Conservation (phyloP, 176 grass and related monocot genomes). For the Oryza nivara region DNA sequence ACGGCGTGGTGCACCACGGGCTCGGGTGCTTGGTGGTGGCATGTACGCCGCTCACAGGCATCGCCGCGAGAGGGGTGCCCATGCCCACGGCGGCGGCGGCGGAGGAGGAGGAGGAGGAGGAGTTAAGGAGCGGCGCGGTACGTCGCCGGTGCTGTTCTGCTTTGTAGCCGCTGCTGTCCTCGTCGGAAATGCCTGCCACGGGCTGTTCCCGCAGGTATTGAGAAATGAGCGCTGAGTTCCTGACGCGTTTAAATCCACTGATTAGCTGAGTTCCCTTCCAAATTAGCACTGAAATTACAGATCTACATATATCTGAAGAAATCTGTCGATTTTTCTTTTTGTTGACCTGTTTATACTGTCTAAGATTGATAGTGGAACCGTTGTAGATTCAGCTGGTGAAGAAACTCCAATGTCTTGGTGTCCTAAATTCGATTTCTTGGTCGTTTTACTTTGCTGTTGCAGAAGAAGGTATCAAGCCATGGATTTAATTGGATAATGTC, state of each 20-base stretch:
- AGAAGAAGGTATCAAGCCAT: not conserved
- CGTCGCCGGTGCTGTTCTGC: not conserved
- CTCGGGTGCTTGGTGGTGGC: not conserved
- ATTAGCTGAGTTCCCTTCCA: not conserved
- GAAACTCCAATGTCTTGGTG: not conserved
- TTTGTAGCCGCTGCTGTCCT: conserved; percentile 15
- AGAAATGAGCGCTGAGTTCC: not conserved
- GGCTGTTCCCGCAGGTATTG: conserved; percentile 33
- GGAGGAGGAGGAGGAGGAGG: no score
- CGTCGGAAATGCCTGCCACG: conserved; percentile 2
- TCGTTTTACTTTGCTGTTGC: not conserved
- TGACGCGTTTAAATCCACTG: not conserved
- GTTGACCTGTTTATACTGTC: not conserved
- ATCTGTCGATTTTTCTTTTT: not conserved
- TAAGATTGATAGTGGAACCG: conserved; percentile 1
- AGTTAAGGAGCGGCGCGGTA: not conserved
- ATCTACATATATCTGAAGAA: not conserved
- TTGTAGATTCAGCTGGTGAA: not conserved
- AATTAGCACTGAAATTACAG: not conserved
- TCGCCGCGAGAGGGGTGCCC: conserved; percentile 10
- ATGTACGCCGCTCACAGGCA: conserved; percentile 4
- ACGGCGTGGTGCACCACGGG: not conserved
- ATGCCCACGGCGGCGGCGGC: conserved; percentile 2
- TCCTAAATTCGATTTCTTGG: not conserved
- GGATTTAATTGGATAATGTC: conserved; percentile 21